phyloP scores from a whole-genome alignment of 495 filamentous ascomycete genomes.

The Polyplosphaeria fusca region DNA sequence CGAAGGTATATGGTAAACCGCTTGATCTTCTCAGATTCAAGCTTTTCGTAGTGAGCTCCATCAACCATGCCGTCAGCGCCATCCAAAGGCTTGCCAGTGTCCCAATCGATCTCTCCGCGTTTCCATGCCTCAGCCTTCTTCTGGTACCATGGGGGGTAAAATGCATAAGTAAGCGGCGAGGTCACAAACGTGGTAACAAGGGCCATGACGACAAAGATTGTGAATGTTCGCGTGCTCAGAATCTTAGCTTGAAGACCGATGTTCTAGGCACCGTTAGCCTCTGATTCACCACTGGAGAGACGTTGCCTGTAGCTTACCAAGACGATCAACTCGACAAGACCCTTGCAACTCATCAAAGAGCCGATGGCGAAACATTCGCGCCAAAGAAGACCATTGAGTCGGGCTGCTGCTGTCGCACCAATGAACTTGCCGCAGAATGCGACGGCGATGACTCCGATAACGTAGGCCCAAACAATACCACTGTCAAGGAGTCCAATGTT shows the following conservation, averaged over 20 bases:
- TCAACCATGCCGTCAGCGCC: conserved; percentile 41
- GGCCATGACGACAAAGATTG: conserved; percentile 98
- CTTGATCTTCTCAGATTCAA: conserved; percentile 44
- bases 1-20: conserved; percentile 68
- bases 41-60: conserved; percentile 40
- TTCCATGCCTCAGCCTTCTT: conserved; percentile 88
- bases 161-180: conserved; percentile 69
- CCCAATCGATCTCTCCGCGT: conserved; percentile 91
- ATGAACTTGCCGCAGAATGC: conserved; percentile 84
- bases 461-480: conserved; percentile 89
- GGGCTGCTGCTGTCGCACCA: conserved; percentile 80
- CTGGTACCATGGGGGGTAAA: conserved; percentile 90
- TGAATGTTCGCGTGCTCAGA: conserved; percentile 82
- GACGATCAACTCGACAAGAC: conserved; percentile 92
- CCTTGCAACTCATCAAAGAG: conserved; percentile 95
- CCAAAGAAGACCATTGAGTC: conserved; percentile 78
- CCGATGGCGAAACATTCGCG: conserved; percentile 90
- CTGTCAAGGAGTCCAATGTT: conserved; percentile 81
- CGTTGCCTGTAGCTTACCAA: conserved; percentile 64
- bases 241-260: conserved; percentile 93
- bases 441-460: conserved; percentile 75
- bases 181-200: conserved; percentile 89
- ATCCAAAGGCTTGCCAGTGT: conserved; percentile 59
- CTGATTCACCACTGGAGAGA: neutral
- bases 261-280: conserved; percentile 56